phyloP scores from a whole-genome alignment of 495 filamentous ascomycete genomes.

The Platismatia glauca region DNA sequence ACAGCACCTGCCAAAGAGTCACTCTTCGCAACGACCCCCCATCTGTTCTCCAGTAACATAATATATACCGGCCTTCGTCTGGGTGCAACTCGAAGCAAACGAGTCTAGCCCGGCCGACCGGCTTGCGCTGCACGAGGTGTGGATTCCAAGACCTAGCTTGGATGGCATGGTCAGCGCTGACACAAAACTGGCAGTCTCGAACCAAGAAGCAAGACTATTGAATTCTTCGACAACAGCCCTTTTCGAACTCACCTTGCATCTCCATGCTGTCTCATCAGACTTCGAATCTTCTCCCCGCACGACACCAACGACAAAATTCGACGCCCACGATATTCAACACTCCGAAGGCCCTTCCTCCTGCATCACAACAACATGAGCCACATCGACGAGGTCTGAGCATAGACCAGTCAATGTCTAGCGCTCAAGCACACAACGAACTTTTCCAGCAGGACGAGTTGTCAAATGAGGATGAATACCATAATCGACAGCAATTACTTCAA shows the following conservation, averaged over 20 bases:
- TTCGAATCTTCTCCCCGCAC: conserved; percentile 57
- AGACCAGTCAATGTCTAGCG: conserved; percentile 44
- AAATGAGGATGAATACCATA: conserved; percentile 6
- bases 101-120: conserved; percentile 54
- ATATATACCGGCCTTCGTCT: conserved; percentile 18
- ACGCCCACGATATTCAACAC: conserved; percentile 64
- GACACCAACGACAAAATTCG: conserved; percentile 81
- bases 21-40: not conserved
- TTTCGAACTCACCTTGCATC: conserved; percentile 55
- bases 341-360: conserved; percentile 37
- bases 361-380: conserved; percentile 20
- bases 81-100: conserved; percentile 27
- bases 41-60: not conserved
- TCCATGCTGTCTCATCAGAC: conserved; percentile 71
- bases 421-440: conserved; percentile 42
- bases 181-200: conserved; percentile 41
- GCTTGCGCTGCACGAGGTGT: conserved; percentile 71
- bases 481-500: conserved; percentile 21
- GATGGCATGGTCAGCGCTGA: conserved; percentile 3
- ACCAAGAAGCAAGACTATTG: conserved; percentile 39
- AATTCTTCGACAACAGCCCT: conserved; percentile 39
- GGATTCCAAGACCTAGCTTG: conserved; percentile 10
- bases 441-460: conserved; percentile 27
- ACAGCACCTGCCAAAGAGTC: conserved; percentile 10
- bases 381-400: conserved; percentile 28